These are phyloP conservation scores for Aspergillus sp. DNA, from an alignment of 2,329 filamentous ascomycete genomes.

Conservation along the genomic window DNA sequence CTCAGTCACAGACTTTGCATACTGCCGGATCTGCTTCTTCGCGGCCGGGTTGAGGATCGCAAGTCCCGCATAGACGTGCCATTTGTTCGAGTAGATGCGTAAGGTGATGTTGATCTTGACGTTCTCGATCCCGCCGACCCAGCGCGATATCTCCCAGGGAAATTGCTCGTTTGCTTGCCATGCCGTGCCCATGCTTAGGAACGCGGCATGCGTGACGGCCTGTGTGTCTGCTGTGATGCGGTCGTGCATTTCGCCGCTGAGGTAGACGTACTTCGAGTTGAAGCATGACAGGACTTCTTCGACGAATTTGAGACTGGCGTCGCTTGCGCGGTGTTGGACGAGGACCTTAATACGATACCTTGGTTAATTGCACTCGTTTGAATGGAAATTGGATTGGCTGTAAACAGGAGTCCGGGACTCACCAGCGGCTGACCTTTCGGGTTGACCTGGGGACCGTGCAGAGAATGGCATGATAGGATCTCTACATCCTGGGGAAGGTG, in stretches of 20 bases:
- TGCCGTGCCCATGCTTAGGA: constrained; percentile 94
- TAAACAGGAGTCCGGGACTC: constrained; percentile 20
- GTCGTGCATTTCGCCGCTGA: constrained; percentile 85
- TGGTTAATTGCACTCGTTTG: no score
- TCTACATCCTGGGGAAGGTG: constrained; percentile 85
- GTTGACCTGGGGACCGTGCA: constrained; percentile 90
- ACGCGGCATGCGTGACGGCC: constrained; percentile 95
- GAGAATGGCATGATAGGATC: constrained; percentile 93
- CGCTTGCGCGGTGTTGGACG: constrained; percentile 86
- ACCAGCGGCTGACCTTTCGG: constrained; percentile 87
- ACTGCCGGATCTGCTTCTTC: constrained; percentile 88
- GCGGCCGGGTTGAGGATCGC: constrained; percentile 96
- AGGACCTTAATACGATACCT: no score
- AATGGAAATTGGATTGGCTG: no score
- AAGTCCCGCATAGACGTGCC: constrained; percentile 98
- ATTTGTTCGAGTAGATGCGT: constrained; percentile 97
- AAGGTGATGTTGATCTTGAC: constrained; percentile 98
- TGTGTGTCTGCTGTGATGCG: constrained; percentile 98
- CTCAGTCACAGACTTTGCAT: constrained; percentile 87
- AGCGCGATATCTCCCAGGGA: constrained; percentile 94
- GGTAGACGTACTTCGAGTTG: constrained; percentile 79
- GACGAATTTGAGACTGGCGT: constrained; percentile 74
- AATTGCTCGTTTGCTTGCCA: constrained; percentile 96
- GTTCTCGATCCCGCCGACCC: constrained; percentile 96
- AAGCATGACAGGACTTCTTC: constrained; percentile 80